Base-by-base conservation (phyloP, 2,329 filamentous ascomycete genomes). In the Sclerotinia trifoliorum region DNA sequence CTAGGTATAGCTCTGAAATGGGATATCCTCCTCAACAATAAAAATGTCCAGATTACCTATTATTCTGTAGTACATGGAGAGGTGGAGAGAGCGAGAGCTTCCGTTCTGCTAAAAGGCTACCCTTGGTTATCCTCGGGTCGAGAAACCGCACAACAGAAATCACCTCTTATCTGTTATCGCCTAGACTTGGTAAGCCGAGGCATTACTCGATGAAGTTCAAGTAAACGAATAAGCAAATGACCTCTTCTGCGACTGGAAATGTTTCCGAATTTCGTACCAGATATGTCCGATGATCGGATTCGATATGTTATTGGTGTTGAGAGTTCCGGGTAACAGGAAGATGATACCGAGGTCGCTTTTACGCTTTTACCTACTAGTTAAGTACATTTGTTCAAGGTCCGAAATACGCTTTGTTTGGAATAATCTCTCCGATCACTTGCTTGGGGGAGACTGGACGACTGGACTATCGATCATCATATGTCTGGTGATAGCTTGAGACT, bases 111-210 rank as follows among this genome's bases (percentile, higher is more conserved):
- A 48, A 48, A 48, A 48, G 17, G 46, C 21, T 15, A 57, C 48
- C 35, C 42, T 42, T 49, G 52, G 21, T 39, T 66, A 66, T 29
- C 49, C 52, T 66, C 63, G 63, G 52, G 13, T 42, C 29, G 24
- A 44, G 39, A 42, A 55, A 26, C 21, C 29, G 49, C 24, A 3
- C 2, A 35, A 35, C 29, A 29, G 29, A 29, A 17, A 66, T 51
- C 13, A 15, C 26, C 54, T 21, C 42, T 48, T 66, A 66, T 66
- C 64, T 66, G 48, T 64, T 66, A 66, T 66, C 64, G 64, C 64
- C 64, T 51, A 66, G 54, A 39, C 29, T 42, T 26, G 52, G 51
- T 60, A 39, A 48, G 44, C 64, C 64, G 64, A 66, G 64, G 64
- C 55, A 66, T 57, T 55, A 58, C 55, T 58, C 54, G 44, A 58